Evolutionary conservation across 106 monocot species (phyloP), one percentile per base, ranked within the genome.

Genomic region (Triglochin maritima): DNA sequence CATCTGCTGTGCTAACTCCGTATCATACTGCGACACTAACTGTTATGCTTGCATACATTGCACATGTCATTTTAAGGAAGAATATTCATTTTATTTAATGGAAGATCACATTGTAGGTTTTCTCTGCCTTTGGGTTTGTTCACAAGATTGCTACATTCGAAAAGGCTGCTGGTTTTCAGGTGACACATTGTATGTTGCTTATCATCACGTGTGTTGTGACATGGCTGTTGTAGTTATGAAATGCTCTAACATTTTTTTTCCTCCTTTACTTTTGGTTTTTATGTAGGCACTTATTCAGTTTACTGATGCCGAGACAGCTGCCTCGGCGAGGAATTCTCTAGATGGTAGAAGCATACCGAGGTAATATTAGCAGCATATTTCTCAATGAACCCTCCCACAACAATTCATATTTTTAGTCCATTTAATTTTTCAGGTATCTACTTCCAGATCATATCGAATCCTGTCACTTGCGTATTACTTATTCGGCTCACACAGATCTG

Each of bases 401-500:
- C 5, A 2, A 60, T 8, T 44, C 15, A 54, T 75, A 17, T 54
- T 13, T 12, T 49, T 54, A 45, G 11, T 63, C 42, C 17, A 44
- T 4, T 71, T 70, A 51, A 62, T 44, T 17, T 72, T 76, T 45
- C 70, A 98, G 96, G 59, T 98, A 98, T 60, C 75, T 98, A 63
- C 96, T 98, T 65, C 96, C 88, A 48, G 96, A 91, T 44, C 90
- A 98, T 77, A 77, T 98, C 17, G 60, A 47, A 9, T 69, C 90
- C 6, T 98, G 96, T 71, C 84, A 88, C 71, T 46, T 98, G 78
- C 91, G 91, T 16, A 98, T 98, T 44, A 82, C 85, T 3, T 98
- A 77, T 72, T 98, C 96, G 16, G 96, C 91, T n/a, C 96, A 98
- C 57, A 98, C 84, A 62, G 96, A 98, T 82, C 72, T 98, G 71